Evolutionary conservation across 1,284 basidiomycete species (phyloP), one percentile per base, ranked within the genome.

Genomic region (Malassezia psittaci): DNA sequence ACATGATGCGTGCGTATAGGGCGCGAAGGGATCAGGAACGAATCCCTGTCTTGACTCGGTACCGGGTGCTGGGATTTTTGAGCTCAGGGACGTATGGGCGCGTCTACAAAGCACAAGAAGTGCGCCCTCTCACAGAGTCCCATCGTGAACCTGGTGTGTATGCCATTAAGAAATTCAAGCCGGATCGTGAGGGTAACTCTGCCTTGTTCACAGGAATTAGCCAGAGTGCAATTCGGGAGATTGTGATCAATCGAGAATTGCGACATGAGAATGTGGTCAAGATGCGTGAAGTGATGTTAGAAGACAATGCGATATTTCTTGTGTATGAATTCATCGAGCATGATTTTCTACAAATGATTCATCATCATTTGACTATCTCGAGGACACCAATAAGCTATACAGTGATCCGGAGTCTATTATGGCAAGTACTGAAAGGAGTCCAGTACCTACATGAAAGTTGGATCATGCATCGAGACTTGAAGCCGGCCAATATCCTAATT

Each of bases 151-250:
- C 46, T 15, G 63, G 65, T 43, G 55, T 74, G 45, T 87, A 90
- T 68, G 94, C 93, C 4, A 96, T 98, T 78, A 99, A 99, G 79
- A 99, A 98, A 77, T 98, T 98, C 80, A 99, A 99, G 75, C 91
- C 93, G 0, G 94, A 98, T 79, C 96, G 96, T 48, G 72, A 74
- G 34, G 63, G 61, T 16, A 70, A 74, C 33, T 49, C 60, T 48
- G 47, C 55, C 18, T 88, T 87, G 0, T 98, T 96, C 75, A 94
- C 90, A 8, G 94, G 94, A 5, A 93, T 99, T 69, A 93, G 88
- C 70, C 94, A 96, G 78, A 91, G 88, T 76, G 94, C 91, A 15
- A 88, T 91, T 69, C 81, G 90, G 59, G 93, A 98, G 76, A 98
- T 96, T 65, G 88, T 89, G 88, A 79, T 98, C 62, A 96, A 96